A percentile compares a stretch with the other conserved stretches of the same genome.
phyloP scores from a whole-genome alignment of 2,329 filamentous ascomycete species.

The Pseudomassariella vexata region DNA sequence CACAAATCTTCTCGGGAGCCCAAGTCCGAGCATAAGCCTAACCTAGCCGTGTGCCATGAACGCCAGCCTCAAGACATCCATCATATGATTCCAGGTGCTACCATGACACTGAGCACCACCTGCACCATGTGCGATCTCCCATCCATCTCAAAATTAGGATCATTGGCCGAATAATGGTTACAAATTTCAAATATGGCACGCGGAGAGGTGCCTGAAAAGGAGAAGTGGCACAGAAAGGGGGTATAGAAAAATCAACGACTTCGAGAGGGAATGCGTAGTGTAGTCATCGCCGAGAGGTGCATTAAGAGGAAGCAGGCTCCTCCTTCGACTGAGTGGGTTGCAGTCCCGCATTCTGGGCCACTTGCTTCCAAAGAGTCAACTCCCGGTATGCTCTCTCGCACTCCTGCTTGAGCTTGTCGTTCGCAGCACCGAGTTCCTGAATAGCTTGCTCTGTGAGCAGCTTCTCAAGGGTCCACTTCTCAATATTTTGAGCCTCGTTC shows the following conservation, averaged over 20 bases:
- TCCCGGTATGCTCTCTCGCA: slow-evolving; percentile 74
- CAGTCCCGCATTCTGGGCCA: slow-evolving; percentile 55
- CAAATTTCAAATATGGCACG: too few species aligned
- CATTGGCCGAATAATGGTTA: too few species aligned
- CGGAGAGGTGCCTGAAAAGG: too few species aligned
- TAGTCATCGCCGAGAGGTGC: background rate
- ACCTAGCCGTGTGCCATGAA: too few species aligned
- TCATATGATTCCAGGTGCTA: too few species aligned
- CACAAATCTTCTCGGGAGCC: too few species aligned
- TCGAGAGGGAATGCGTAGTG: background rate
- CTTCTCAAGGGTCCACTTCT: slow-evolving; percentile 91
- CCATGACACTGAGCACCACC: too few species aligned
- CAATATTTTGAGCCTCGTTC: slow-evolving; percentile 88
- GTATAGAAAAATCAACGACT: background rate
- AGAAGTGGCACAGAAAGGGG: slow-evolving; percentile 2
- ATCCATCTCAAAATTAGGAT: too few species aligned
- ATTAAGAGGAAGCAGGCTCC: slow-evolving; percentile 21
- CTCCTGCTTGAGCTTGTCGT: slow-evolving; percentile 80
- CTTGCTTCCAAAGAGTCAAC: slow-evolving; percentile 72
- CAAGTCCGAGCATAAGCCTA: too few species aligned
- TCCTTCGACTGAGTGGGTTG: slow-evolving; percentile 36
- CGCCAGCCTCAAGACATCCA: too few species aligned
- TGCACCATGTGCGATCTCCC: too few species aligned
- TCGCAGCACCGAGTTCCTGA: slow-evolving; percentile 77
- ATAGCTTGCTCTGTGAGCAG: slow-evolving; percentile 84